Percentiles rank a stretch among this genome's conserved stretches.
Conservation (phyloP, 257 asterid genomes). For the Solanum appendiculatum region DNA sequence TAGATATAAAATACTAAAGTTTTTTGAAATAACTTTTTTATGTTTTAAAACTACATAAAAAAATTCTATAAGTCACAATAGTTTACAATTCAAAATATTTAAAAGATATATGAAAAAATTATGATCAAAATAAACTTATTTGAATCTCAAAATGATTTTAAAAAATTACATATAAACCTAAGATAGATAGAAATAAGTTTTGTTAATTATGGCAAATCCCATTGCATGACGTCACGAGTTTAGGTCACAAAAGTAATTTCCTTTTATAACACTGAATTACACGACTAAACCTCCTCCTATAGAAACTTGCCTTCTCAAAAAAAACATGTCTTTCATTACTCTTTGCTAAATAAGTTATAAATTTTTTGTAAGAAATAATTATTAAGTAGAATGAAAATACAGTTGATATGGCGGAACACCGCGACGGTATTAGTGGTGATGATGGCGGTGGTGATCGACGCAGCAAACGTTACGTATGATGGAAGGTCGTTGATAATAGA, state of each 20-base stretch:
- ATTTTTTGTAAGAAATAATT: neutral
- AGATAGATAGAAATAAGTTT: neutral
- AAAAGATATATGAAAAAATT: neutral
- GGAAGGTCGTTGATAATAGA: constrained; percentile 59
- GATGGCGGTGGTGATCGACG: constrained; percentile 3
- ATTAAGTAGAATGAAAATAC: neutral
- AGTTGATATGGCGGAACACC: constrained; percentile 7
- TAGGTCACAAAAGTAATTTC: neutral
- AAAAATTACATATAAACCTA: neutral
- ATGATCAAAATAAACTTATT: neutral
- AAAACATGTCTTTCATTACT: neutral
- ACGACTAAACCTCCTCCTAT: neutral
- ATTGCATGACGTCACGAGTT: neutral
- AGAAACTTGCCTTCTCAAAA: neutral
- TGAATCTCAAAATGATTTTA: neutral
- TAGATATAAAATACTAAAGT: neutral
- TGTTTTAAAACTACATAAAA: neutral
- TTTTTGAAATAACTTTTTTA: neutral
- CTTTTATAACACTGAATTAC: neutral
- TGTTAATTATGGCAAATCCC: too few species aligned
- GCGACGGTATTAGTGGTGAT: neutral
- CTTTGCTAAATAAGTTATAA: neutral
- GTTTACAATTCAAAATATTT: neutral
- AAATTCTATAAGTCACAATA: neutral
- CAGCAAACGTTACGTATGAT: constrained; percentile 54